Evolutionary conservation across 2,329 filamentous ascomycete genomes (phyloP).

Genomic region (Lecanosticta acicola): DNA sequence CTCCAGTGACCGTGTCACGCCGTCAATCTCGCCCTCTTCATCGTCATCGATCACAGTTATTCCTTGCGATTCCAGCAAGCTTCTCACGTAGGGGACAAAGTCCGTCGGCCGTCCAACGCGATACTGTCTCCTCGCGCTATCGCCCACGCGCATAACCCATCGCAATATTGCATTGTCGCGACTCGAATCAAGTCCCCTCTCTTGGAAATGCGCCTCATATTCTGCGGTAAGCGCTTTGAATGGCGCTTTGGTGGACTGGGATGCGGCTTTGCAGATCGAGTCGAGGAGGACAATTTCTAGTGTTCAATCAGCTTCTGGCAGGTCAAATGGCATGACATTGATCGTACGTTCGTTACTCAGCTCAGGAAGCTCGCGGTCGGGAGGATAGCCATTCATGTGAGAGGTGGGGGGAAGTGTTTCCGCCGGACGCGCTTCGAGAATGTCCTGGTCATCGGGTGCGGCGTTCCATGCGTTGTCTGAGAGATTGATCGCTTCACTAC

Average conservation of each 20-base stretch:
- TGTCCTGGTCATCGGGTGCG: slow-evolving; percentile 31
- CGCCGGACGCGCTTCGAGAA: slow-evolving; percentile 34
- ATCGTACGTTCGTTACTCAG: slow-evolving; percentile 38
- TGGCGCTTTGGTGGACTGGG: slow-evolving; percentile 60
- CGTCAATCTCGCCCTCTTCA: slow-evolving; percentile 35
- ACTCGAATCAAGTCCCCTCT: slow-evolving; percentile 64
- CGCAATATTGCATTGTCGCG: slow-evolving; percentile 70
- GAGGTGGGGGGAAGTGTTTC: slow-evolving; percentile 21
- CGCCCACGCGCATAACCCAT: slow-evolving; percentile 73
- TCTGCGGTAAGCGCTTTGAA: slow-evolving; percentile 75
- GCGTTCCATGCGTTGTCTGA: slow-evolving; percentile 8
- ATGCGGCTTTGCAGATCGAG: slow-evolving; percentile 67
- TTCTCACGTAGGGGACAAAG: slow-evolving; percentile 25
- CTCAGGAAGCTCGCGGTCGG: slow-evolving; percentile 35
- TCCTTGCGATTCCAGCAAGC: slow-evolving; percentile 24
- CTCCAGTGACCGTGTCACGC: slow-evolving; percentile 11
- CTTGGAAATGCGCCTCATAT: slow-evolving; percentile 69
- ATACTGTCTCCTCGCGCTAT: slow-evolving; percentile 31
- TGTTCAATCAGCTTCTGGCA: neutral
- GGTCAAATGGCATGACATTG: too few relatives aligned
- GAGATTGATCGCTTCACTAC: neutral
- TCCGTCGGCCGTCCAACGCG: slow-evolving; percentile 15
- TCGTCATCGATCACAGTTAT: slow-evolving; percentile 22
- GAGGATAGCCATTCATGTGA: slow-evolving; percentile 30
- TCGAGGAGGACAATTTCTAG: slow-evolving; percentile 70